These are phyloP conservation scores for Pythium phragmiticola DNA, from an alignment of 352 stramenopile genomes.

Conservation along the genomic window DNA sequence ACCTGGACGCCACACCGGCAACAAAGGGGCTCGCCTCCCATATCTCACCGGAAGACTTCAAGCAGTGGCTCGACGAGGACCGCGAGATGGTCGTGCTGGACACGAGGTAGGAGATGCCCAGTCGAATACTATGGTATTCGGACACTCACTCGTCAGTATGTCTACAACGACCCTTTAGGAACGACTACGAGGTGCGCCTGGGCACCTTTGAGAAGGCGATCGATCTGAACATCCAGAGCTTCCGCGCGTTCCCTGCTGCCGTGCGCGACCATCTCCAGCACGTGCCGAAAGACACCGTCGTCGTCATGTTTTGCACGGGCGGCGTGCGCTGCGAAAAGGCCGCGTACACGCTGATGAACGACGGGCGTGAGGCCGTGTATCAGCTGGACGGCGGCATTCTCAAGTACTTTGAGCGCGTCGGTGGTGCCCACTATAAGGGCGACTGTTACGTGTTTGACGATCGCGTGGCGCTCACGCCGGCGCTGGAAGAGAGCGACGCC, in stretches of 20 bases:
- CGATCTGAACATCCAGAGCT: constrained; percentile 71
- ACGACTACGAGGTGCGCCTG: constrained; percentile 76
- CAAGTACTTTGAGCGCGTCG: constrained; percentile 78
- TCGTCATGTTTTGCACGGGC: constrained; percentile 84
- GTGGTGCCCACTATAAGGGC: constrained; percentile 61
- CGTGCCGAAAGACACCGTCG: constrained; percentile 63
- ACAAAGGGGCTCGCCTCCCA: constrained; percentile 52
- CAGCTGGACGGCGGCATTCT: constrained; percentile 77
- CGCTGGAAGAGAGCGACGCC: constrained; percentile 42
- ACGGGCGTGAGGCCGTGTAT: constrained; percentile 58
- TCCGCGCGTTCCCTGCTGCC: constrained; percentile 52
- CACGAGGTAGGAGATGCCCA: constrained; percentile 36
- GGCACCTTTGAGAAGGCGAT: constrained; percentile 72
- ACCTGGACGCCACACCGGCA: constrained; percentile 41
- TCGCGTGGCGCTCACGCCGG: constrained; percentile 61
- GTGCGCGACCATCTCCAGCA: constrained; percentile 40
- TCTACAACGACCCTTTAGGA: constrained; percentile 28
- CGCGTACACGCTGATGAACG: constrained; percentile 57
- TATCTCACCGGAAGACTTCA: constrained; percentile 63
- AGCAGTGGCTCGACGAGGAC: constrained; percentile 57
- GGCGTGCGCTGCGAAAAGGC: constrained; percentile 77
- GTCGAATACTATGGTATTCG: neutral
- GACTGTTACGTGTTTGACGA: constrained; percentile 85
- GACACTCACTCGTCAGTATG: neutral
- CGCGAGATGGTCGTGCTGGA: constrained; percentile 73